Percentiles rank a stretch among this genome's conserved stretches.
Conservation (phyloP, 2,329 filamentous ascomycete genomes). For the Lachnellula arida region DNA sequence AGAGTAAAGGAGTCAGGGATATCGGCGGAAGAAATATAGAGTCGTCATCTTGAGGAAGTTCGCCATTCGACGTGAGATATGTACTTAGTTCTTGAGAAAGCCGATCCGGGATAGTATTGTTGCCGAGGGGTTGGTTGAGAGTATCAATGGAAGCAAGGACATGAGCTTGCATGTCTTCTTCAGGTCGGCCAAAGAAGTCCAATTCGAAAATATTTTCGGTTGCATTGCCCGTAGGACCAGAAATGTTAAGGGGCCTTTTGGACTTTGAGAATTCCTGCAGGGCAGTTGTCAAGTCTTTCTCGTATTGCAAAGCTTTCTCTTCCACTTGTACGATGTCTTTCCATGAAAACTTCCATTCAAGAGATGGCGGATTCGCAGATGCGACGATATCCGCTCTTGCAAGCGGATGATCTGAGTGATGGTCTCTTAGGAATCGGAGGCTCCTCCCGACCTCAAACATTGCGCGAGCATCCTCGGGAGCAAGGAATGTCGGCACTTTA, state of each 20-base stretch:
- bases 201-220: conserved; percentile 8
- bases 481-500: conserved; percentile 68
- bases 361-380: conserved; percentile 47
- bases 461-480: conserved; percentile 60
- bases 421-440: conserved; percentile 64
- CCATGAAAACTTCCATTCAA: conserved; percentile 72
- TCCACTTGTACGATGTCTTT: conserved; percentile 61
- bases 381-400: conserved; percentile 46
- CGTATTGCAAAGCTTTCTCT: conserved; percentile 50
- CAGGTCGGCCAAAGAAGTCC: conserved; percentile 46
- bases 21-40: conserved; percentile 30
- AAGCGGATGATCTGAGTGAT: conserved; percentile 68
- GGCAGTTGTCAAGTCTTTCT: conserved; percentile 37
- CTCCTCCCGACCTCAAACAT: conserved; percentile 81
- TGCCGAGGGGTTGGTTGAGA: conserved; percentile 37
- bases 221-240: not conserved
- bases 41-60: conserved; percentile 6
- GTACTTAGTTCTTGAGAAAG: conserved; percentile 21
- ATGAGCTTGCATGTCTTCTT: conserved; percentile 42
- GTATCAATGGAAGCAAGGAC: conserved; percentile 48
- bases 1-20: conserved; percentile 60
- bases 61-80: conserved; percentile 17
- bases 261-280: conserved; percentile 25
- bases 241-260: not conserved
- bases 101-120: conserved; percentile 14